Base-by-base conservation (phyloP, 139 green algal species). In the Chlamydomonas sphaeroides region DNA sequence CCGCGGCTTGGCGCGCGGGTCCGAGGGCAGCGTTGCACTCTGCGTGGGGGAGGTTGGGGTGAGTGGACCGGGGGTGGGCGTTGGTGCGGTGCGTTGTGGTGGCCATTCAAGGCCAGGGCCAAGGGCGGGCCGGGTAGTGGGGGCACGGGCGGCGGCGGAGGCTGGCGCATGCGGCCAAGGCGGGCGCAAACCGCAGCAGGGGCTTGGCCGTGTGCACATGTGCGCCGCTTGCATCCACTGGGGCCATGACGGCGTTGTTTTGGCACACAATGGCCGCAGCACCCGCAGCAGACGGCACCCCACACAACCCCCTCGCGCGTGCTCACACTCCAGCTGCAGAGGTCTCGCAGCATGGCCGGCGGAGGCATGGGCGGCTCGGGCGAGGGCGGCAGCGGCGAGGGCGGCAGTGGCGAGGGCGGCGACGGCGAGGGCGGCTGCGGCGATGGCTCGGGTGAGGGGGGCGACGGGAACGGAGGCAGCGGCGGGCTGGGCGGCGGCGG, bases 261-360 rank as follows among this genome's bases (percentile, higher is more conserved):
- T 51, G 10, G 14, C 10, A 21, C 10, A 51, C 10, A 51, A 51
- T 10, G 45, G 45, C 10, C 14, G 45, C 45, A 10, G 10, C 10
- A 21, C 10, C 10, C 10, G 45, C 45, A 14, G 45, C 10, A 14
- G 45, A 10, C 10, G 10, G 45, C 10, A 51, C 45, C 45, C 45
- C 45, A 21, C 49, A 21, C 56, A 6, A 7, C 56, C 56, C 56
- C 35, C 35, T n/a, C 35, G 25, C 18, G 5, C 32, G 11, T 18
- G n/a, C 74, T 80, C 32, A 80, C 74, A 39, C 70, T 80, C 21
- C 70, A 70, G 7, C 5, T 49, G 42, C 74, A 80, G 30, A 80
- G 17, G 39, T 41, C 39, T 5, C n/a, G 32, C 5, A 80, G 59
- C 25, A 20, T 36, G 5, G 74, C 59, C 21, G 70, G 70, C 23